These are phyloP conservation scores for Taiwanofungus camphoratus DNA, from an alignment of 1,284 basidiomycete genomes.

Conservation along the genomic window DNA sequence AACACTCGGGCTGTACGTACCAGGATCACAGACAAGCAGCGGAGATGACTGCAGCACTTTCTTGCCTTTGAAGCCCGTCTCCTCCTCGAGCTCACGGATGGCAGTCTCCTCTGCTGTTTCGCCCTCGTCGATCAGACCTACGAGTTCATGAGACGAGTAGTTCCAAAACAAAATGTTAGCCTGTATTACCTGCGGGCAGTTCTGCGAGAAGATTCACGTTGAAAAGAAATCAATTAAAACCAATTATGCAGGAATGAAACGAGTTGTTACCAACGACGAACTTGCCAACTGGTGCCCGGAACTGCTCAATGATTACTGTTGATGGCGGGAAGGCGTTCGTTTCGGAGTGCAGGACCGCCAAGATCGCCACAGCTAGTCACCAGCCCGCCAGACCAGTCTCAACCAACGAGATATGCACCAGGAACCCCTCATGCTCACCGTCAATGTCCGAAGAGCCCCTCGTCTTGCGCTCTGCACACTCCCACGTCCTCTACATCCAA, in stretches of 20 bases:
- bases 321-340: constrained; percentile 60
- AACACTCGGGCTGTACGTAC: constrained; percentile 32
- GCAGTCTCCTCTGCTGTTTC: constrained; percentile 77
- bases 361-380: constrained; percentile 81
- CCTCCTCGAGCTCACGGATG: constrained; percentile 83
- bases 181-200: constrained; percentile 67
- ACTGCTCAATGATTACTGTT: constrained; percentile 86
- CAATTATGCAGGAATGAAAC: too few relatives aligned
- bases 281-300: constrained; percentile 74
- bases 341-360: constrained; percentile 74
- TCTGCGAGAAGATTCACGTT: constrained; percentile 40
- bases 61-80: constrained; percentile 79
- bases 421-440: constrained; percentile 38
- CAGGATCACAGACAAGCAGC: constrained; percentile 71
- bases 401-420: too few relatives aligned
- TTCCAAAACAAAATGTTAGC: background rate
- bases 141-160: background rate
- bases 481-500: constrained; percentile 67
- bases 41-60: constrained; percentile 63
- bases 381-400: too few relatives aligned
- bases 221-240: too few relatives aligned
- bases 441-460: constrained; percentile 72
- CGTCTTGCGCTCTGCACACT: constrained; percentile 78
- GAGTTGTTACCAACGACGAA: constrained; percentile 58
- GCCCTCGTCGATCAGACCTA: constrained; percentile 77